A percentile compares a stretch with the other conserved stretches of the same genome.
Evolutionary conservation across 306 rosid genomes (phyloP).

Genomic region (Prunus mongolica): DNA sequence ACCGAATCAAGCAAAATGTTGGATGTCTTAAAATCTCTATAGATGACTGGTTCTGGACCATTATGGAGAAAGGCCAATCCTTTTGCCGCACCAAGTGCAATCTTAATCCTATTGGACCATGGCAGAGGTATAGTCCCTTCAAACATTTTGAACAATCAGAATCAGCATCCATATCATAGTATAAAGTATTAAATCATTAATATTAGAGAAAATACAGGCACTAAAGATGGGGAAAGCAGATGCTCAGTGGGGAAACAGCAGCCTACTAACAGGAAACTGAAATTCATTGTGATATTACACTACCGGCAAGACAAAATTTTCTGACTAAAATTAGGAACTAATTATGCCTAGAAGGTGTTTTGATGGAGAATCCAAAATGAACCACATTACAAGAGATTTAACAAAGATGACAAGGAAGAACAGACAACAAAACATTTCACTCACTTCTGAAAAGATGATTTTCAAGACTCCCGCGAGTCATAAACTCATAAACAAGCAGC

Average conservation of each 20-base stretch:
- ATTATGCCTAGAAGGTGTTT: too few relatives aligned
- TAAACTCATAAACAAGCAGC: constrained; percentile 88
- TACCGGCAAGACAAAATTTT: too few relatives aligned
- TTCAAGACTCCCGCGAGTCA: constrained; percentile 97
- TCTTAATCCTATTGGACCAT: constrained; percentile 90
- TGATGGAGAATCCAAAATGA: background rate
- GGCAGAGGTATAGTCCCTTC: constrained; percentile 97
- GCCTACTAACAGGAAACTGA: too few relatives aligned
- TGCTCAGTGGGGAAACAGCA: too few relatives aligned
- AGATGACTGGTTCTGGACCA: constrained; percentile 90
- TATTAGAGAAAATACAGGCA: too few relatives aligned
- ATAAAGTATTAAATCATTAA: too few relatives aligned
- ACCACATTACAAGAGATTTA: background rate
- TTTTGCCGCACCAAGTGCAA: constrained; percentile 93
- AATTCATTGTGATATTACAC: too few relatives aligned
- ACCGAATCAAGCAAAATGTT: constrained; percentile 94
- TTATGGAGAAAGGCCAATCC: constrained; percentile 94
- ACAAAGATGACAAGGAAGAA: constrained; percentile 7
- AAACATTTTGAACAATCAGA: constrained; percentile 37
- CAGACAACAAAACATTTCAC: constrained; percentile 22
- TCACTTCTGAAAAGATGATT: constrained; percentile 96
- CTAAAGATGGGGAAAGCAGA: too few relatives aligned
- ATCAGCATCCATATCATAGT: constrained; percentile 30
- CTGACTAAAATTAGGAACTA: too few relatives aligned
- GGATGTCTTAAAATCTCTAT: constrained; percentile 97